These are phyloP conservation scores for Colletotrichum echinochloae DNA, from an alignment of 2,329 filamentous ascomycete species.

Conservation along the genomic window DNA sequence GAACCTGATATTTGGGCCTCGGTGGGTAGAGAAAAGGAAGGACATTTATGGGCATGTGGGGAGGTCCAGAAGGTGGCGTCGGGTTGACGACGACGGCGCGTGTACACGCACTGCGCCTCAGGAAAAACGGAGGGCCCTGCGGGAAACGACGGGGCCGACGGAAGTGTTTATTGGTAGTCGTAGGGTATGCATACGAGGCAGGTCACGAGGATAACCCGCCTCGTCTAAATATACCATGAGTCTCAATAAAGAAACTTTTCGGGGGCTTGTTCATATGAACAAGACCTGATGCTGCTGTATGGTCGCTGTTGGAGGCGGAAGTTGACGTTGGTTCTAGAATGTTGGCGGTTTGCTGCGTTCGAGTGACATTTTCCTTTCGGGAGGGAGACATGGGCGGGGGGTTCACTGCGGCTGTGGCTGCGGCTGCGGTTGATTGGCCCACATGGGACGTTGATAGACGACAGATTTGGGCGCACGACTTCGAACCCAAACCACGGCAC, in stretches of 20 bases:
- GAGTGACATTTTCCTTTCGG: background rate
- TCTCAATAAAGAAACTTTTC: background rate
- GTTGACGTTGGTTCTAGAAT: background rate
- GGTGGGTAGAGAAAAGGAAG: background rate
- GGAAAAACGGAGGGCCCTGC: background rate
- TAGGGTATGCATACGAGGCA: slow-evolving; percentile 10
- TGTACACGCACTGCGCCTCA: slow-evolving; percentile 30
- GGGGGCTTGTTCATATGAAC: background rate
- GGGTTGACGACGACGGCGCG: slow-evolving; percentile 17
- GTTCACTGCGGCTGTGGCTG: background rate
- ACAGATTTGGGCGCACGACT: background rate
- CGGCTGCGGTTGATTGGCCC: background rate
- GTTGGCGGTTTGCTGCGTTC: background rate
- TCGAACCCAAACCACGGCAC: background rate
- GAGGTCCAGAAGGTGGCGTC: slow-evolving; percentile 30
- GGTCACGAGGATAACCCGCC: slow-evolving; percentile 22
- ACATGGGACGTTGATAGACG: background rate
- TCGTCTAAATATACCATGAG: slow-evolving; percentile 36
- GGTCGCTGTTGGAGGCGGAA: background rate
- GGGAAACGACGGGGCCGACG: background rate
- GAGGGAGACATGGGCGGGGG: background rate
- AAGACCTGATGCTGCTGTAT: background rate
- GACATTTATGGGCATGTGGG: slow-evolving; percentile 12
- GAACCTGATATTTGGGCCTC: background rate
- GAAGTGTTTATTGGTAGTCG: background rate